A percentile compares a stretch with the other conserved stretches of the same genome.
phyloP scores from a whole-genome alignment of 202 grass and related monocot genomes.

The Zizania palustris region DNA sequence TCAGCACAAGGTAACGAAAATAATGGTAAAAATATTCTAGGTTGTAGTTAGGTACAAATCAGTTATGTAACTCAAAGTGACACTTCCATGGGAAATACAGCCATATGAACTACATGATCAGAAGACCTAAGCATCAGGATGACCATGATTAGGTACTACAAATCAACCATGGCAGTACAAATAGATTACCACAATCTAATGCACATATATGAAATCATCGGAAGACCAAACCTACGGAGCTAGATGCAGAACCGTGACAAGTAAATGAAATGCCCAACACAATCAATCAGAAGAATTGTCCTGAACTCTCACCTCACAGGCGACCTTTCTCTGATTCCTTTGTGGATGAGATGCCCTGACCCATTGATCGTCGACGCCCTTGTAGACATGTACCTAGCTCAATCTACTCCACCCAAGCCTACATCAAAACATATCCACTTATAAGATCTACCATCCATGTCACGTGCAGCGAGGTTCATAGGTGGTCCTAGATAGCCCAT shows the following conservation, averaged over 20 bases:
- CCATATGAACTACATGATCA: neutral
- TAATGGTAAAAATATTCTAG: neutral
- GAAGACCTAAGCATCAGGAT: slow-evolving; percentile 12
- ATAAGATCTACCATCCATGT: slow-evolving; percentile 32
- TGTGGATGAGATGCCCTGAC: too few relatives aligned
- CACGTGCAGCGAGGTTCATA: neutral
- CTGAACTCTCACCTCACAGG: slow-evolving; percentile 65
- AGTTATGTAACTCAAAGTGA: neutral
- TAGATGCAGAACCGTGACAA: neutral
- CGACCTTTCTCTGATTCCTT: slow-evolving; percentile 84
- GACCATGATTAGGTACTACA: neutral
- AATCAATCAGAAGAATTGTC: neutral
- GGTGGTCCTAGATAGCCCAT: neutral
- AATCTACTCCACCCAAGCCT: slow-evolving; percentile 51
- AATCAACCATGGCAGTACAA: neutral
- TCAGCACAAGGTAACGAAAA: slow-evolving; percentile 4
- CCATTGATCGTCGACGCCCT: too few relatives aligned
- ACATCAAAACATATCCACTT: neutral
- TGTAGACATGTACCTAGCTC: slow-evolving; percentile 50
- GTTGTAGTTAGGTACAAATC: neutral
- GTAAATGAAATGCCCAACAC: neutral
- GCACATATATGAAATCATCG: neutral
- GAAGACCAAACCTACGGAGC: neutral
- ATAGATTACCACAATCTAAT: neutral
- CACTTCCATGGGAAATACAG: neutral